phyloP scores from a whole-genome alignment of 2,329 filamentous ascomycete genomes.

The Escovopsis sp. region DNA sequence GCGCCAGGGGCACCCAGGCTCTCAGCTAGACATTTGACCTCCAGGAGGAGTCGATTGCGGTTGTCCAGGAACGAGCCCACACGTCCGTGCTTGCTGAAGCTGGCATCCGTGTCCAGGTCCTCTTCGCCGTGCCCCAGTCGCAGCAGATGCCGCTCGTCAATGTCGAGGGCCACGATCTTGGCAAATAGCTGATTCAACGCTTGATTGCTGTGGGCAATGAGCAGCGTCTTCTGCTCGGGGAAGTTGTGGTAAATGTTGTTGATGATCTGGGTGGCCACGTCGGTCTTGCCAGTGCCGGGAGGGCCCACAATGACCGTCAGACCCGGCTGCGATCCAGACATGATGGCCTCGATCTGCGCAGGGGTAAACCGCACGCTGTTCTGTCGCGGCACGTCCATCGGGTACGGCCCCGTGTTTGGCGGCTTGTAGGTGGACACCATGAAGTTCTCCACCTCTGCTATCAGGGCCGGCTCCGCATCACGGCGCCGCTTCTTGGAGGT shows the following conservation, averaged over 20 bases:
- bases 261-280: slow-evolving; percentile 96
- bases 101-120: slow-evolving; percentile 72
- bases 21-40: slow-evolving; percentile 73
- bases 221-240: slow-evolving; percentile 74
- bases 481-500: slow-evolving; percentile 77
- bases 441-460: slow-evolving; percentile 50
- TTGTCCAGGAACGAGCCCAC: slow-evolving; percentile 94
- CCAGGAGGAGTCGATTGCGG: slow-evolving; percentile 58
- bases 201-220: slow-evolving; percentile 95
- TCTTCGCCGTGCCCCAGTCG: slow-evolving; percentile 92
- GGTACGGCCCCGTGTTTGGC: slow-evolving; percentile 79
- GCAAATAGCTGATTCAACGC: slow-evolving; percentile 94
- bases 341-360: slow-evolving; percentile 80
- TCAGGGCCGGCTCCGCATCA: slow-evolving; percentile 53
- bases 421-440: slow-evolving; percentile 84
- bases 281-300: slow-evolving; percentile 96
- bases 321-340: slow-evolving; percentile 86
- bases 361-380: slow-evolving; percentile 84
- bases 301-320: slow-evolving; percentile 89
- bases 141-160: slow-evolving; percentile 85
- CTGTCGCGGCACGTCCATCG: slow-evolving; percentile 63
- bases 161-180: slow-evolving; percentile 92
- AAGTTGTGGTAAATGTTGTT: slow-evolving; percentile 99
- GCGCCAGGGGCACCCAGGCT: slow-evolving; percentile 80
- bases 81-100: slow-evolving; percentile 85